A percentile compares a stretch with the other conserved stretches of the same genome.
These are phyloP conservation scores for Stephania yunnanensis DNA, from an alignment of 164 flowering plant genomes.

Conservation along the genomic window DNA sequence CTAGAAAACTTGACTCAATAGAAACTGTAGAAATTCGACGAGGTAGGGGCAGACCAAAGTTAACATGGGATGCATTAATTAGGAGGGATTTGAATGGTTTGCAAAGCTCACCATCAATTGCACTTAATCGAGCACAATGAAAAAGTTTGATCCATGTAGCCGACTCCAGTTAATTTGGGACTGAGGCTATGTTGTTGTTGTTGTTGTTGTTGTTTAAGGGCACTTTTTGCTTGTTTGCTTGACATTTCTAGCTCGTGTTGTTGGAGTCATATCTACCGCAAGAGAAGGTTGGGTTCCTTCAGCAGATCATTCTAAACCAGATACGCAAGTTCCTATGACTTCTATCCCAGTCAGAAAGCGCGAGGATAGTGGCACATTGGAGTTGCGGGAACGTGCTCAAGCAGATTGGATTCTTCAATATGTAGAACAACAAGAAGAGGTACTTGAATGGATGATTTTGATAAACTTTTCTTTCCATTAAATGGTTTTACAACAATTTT, in stretches of 20 bases:
- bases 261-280: slow-evolving; percentile 53
- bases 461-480: not conserved
- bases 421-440: slow-evolving; percentile 88
- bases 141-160: no score
- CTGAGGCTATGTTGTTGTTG: no score
- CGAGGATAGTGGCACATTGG: slow-evolving; percentile 40
- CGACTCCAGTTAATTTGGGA: no score
- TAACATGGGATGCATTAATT: no score
- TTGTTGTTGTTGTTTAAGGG: not conserved
- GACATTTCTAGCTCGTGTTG: slow-evolving; percentile 37
- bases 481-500: not conserved
- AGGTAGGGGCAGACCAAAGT: no score
- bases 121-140: no score
- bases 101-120: no score
- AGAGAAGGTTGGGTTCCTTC: slow-evolving; percentile 55
- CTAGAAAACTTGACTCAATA: no score
- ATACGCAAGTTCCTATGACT: slow-evolving; percentile 28
- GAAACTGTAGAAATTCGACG: no score
- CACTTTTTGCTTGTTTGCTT: not conserved
- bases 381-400: slow-evolving; percentile 54
- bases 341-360: slow-evolving; percentile 42
- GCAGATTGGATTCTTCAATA: slow-evolving; percentile 90
- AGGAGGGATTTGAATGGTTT: no score
- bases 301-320: slow-evolving; percentile 18
- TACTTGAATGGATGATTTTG: slow-evolving; percentile 7